Base-by-base conservation (phyloP, 106 monocot genomes). In the Dendrobium chrysotoxum region DNA sequence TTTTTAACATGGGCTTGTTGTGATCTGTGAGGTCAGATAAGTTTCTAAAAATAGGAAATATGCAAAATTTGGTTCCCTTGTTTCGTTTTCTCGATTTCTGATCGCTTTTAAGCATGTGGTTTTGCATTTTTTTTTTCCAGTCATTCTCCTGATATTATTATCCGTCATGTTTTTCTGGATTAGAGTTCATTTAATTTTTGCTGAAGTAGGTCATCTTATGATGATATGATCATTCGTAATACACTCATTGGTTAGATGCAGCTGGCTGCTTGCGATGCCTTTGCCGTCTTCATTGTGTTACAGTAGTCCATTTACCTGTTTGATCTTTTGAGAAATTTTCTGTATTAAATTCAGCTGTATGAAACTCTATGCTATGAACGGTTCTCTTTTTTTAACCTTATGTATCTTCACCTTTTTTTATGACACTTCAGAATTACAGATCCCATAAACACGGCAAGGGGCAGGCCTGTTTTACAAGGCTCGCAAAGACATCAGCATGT, bases 361-460 rank as follows among this genome's bases (percentile, higher is more conserved):
- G 72, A 35, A 72, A 75, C n/a, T 75, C 40, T 75, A 55, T 54
- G 15, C 6, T 58, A 28, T 13, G 3, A 35, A 9, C 42, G 23
- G 16, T 39, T 76, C 31, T 23, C 39, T n/a, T 78, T 78, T 57
- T 74, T 72, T 39, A 15, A 47, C 28, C 73, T 41, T 40, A 38
- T 44, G 16, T 47, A 17, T 80, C 7, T 81, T 80, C 21, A 66
- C 15, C 38, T 42, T 76, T 82, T 85, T 54, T 76, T 84, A 17
- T 53, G 81, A 46, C 38, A 50, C 61, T 78, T 39, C 76, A 96
- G 96, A 78, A 78, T 83, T 53, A 16, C 86, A 44, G 95, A 93
- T 5, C 78, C 86, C 40, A 78, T 80, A 20, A 83, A 79, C 79
- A 78, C 66, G 40, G 76, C 82, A 20, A 88, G 82, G 67, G 87